Percentiles rank a stretch among this genome's conserved stretches.
phyloP scores from a whole-genome alignment of 1,139 yeast genomes.

The Magnusiomyces suaveolens region DNA sequence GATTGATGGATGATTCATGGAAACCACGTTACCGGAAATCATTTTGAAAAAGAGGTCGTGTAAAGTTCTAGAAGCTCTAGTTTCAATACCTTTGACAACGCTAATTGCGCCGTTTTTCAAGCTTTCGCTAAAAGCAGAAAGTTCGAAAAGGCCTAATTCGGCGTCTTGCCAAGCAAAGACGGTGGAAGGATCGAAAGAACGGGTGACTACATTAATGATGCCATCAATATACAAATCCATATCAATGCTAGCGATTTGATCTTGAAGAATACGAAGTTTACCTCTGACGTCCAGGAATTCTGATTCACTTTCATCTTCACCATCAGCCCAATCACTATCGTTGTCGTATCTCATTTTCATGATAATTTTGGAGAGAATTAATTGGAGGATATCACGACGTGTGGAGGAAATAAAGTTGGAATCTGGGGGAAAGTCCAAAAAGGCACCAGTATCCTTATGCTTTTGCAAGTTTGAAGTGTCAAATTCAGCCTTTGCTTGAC shows the following conservation, averaged over 20 bases:
- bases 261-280: conserved; percentile 71
- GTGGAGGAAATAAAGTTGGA: conserved; percentile 26
- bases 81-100: conserved; percentile 45
- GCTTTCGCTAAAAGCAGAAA: conserved; percentile 70
- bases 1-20: conserved; percentile 57
- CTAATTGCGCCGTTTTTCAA: conserved; percentile 64
- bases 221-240: conserved; percentile 66
- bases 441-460: conserved; percentile 22
- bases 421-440: conserved; percentile 26
- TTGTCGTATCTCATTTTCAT: conserved; percentile 72
- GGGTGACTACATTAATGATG: conserved; percentile 56
- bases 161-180: conserved; percentile 55
- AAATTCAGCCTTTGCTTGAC: conserved; percentile 24
- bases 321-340: conserved; percentile 49
- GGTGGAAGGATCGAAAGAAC: conserved; percentile 36
- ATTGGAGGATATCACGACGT: conserved; percentile 45
- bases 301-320: conserved; percentile 50
- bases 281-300: conserved; percentile 72
- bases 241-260: conserved; percentile 66
- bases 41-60: conserved; percentile 52
- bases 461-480: conserved; percentile 23
- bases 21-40: conserved; percentile 45
- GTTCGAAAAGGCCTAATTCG: conserved; percentile 79
- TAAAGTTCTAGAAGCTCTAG: conserved; percentile 23
- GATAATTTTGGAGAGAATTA: conserved; percentile 59